Conservation (phyloP, 1,139 yeast species). For the Ogataea hybrid region DNA sequence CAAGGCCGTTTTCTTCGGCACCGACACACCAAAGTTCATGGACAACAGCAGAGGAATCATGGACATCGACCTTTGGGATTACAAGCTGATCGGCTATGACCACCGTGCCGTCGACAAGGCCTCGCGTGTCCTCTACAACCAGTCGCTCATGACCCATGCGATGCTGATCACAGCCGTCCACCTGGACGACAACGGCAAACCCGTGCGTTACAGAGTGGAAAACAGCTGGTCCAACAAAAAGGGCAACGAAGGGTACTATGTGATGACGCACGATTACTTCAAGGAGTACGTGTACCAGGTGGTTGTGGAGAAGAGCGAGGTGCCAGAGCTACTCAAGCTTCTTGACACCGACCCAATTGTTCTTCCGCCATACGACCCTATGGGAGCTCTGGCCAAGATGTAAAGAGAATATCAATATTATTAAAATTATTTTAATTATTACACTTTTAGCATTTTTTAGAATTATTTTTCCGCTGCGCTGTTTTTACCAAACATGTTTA, state of each 20-base stretch:
- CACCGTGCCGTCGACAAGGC: constrained; percentile 52
- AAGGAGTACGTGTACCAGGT: constrained; percentile 82
- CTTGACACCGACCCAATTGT: constrained; percentile 51
- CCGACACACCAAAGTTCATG: constrained; percentile 76
- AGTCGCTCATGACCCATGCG: constrained; percentile 81
- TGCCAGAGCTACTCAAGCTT: constrained; percentile 41
- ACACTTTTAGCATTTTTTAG: not conserved
- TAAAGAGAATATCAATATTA: not conserved
- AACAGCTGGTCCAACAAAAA: constrained; percentile 82
- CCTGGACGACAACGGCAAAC: constrained; percentile 50
- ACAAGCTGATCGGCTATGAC: constrained; percentile 59
- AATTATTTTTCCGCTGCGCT: constrained; percentile 6
- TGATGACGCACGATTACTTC: constrained; percentile 83
- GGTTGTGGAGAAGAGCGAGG: constrained; percentile 58
- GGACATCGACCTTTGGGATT: constrained; percentile 69
- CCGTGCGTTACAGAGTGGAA: constrained; percentile 78
- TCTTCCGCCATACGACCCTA: constrained; percentile 81
- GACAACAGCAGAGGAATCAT: constrained; percentile 62
- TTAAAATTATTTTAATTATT: not conserved
- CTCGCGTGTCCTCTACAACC: constrained; percentile 53
- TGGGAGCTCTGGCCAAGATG: constrained; percentile 70
- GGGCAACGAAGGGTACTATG: constrained; percentile 72
- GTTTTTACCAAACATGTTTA: constrained; percentile 2
- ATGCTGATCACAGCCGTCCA: constrained; percentile 76
- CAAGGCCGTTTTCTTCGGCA: constrained; percentile 81